A percentile compares a stretch with the other conserved stretches of the same genome.
Conservation (phyloP, 192 early-diverging fungal species). For the Piromyces finnis region DNA sequence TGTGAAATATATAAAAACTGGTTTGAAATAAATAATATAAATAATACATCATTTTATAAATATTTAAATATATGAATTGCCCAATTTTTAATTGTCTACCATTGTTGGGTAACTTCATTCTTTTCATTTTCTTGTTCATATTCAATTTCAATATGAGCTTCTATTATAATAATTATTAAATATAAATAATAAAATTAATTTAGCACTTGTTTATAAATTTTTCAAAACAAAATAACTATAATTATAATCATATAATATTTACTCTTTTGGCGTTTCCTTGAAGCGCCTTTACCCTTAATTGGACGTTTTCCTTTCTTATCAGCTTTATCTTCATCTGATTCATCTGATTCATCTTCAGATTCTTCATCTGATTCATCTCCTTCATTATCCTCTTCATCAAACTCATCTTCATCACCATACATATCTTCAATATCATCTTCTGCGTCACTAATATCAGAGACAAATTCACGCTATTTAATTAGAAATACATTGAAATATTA, state of each 20-base stretch:
- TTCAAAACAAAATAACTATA: too few relatives aligned
- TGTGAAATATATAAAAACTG: too few relatives aligned
- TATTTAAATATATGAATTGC: neutral
- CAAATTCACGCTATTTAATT: constrained; percentile 25
- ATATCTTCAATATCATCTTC: constrained; percentile 11
- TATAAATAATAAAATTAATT: neutral
- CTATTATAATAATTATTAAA: neutral
- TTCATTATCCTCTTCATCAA: neutral
- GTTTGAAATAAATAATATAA: too few relatives aligned
- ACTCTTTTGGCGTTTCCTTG: neutral
- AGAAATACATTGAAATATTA: neutral
- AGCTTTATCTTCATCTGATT: neutral
- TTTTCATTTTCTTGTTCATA: constrained; percentile 17
- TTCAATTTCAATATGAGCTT: constrained; percentile 8
- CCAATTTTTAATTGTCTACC: neutral
- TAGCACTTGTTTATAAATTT: too few relatives aligned
- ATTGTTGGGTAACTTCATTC: neutral
- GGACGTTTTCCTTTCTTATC: constrained; percentile 1
- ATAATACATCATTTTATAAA: too few relatives aligned
- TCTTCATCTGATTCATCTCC: constrained; percentile 1
- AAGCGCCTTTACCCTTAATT: constrained; percentile 6
- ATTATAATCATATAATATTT: neutral
- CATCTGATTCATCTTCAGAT: neutral
- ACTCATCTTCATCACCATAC: constrained; percentile 1
- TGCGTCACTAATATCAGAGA: constrained; percentile 21